Evolutionary conservation across 768 basidiomycete species (phyloP).

Genomic region (Mycena belliarum): DNA sequence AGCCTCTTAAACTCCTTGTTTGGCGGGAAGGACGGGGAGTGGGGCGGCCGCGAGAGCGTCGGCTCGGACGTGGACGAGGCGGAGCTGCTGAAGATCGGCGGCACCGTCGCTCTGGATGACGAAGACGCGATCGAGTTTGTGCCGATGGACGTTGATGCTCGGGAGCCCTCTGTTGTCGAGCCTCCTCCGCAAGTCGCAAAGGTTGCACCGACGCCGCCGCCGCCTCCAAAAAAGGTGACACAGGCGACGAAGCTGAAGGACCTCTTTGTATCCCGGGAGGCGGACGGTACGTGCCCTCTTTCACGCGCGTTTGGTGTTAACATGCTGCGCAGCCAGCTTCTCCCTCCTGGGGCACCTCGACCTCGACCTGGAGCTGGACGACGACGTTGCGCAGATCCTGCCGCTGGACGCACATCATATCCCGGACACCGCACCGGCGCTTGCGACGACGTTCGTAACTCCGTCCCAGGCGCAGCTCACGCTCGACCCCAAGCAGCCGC

Average conservation of each 20-base stretch:
- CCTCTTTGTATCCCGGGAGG: constrained; percentile 70
- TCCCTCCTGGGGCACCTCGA: constrained; percentile 77
- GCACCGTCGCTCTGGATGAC: constrained; percentile 24
- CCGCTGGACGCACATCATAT: too few species aligned
- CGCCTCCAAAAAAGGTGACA: constrained; percentile 8
- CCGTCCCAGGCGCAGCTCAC: constrained; percentile 27
- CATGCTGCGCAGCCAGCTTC: constrained; percentile 44
- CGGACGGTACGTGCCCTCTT: constrained; percentile 48
- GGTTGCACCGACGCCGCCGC: constrained; percentile 17
- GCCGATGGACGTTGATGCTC: constrained; percentile 27
- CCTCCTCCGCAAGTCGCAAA: background rate
- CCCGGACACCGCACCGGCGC: too few species aligned
- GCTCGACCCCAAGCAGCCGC: constrained; percentile 53
- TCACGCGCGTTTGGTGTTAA: background rate
- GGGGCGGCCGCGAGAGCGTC: constrained; percentile 61
- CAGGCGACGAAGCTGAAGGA: constrained; percentile 55
- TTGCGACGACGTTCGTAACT: too few species aligned
- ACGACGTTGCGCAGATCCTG: constrained; percentile 22
- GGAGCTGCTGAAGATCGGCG: constrained; percentile 29
- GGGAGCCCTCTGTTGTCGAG: background rate
- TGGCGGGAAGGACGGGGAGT: constrained; percentile 48
- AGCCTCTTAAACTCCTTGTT: constrained; percentile 56
- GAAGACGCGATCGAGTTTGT: constrained; percentile 37
- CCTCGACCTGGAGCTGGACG: constrained; percentile 70
- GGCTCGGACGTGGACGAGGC: constrained; percentile 57